phyloP scores from a whole-genome alignment of 441 rosid species.

The Eutrema salsugineum region DNA sequence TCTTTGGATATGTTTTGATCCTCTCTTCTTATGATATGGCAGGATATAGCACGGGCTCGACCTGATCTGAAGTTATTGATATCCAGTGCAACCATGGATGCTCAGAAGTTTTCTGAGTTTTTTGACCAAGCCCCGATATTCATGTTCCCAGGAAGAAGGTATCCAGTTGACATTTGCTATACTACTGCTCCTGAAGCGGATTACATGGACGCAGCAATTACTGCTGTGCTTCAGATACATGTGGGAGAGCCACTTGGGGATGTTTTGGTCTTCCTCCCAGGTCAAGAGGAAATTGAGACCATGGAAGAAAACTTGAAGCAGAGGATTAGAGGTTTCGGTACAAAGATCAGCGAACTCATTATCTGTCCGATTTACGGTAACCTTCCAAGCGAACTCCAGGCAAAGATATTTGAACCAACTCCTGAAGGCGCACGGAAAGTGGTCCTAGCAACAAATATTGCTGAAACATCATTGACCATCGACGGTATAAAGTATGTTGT shows the following conservation, averaged over 20 bases:
- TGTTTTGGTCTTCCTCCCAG: constrained; percentile 71
- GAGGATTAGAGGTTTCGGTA: constrained; percentile 65
- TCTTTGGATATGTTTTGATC: too few relatives aligned
- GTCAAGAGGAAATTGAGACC: constrained; percentile 86
- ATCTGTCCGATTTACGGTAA: constrained; percentile 80
- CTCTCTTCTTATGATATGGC: too few relatives aligned
- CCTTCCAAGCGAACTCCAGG: constrained; percentile 77
- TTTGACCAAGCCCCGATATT: constrained; percentile 77
- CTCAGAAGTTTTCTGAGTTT: constrained; percentile 76
- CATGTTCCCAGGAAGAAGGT: constrained; percentile 81
- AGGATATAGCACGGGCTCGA: constrained; percentile 55
- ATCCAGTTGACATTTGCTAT: constrained; percentile 74
- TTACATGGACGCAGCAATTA: constrained; percentile 73
- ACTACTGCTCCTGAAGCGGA: constrained; percentile 79
- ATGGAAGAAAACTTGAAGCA: constrained; percentile 76
- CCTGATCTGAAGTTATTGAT: constrained; percentile 78
- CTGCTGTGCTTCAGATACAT: constrained; percentile 77
- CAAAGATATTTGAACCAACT: constrained; percentile 76
- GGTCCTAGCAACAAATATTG: constrained; percentile 84
- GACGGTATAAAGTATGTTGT: constrained; percentile 77
- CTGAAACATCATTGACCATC: constrained; percentile 79
- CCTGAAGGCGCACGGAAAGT: constrained; percentile 86
- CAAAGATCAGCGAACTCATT: constrained; percentile 73
- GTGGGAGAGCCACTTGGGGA: constrained; percentile 67
- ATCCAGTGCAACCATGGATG: constrained; percentile 91